A percentile compares a stretch with the other conserved stretches of the same genome.
These are phyloP conservation scores for Umbilicus rupestris DNA, from an alignment of 164 flowering plant genomes.

Conservation along the genomic window DNA sequence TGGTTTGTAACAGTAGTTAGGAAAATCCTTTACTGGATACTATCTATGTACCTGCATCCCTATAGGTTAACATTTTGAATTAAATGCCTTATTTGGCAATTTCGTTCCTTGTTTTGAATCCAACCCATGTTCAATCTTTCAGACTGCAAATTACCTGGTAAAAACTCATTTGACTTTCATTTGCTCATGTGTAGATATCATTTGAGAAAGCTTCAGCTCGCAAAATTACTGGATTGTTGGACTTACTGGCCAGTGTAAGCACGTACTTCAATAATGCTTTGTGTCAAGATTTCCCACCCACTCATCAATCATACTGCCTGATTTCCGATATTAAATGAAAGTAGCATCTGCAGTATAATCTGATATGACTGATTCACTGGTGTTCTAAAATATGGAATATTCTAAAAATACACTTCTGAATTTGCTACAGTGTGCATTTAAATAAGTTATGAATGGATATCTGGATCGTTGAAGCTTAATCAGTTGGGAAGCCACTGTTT, in stretches of 20 bases:
- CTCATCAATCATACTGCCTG: background rate
- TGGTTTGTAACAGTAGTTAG: background rate
- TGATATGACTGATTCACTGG: background rate
- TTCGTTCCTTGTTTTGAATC: background rate
- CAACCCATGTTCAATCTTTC: background rate
- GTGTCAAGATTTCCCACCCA: background rate
- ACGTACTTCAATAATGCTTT: background rate
- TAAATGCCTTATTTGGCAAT: background rate
- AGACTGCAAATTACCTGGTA: background rate
- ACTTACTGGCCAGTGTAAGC: conserved; percentile 50
- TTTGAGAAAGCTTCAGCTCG: conserved; percentile 27
- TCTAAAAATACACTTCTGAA: too few relatives aligned
- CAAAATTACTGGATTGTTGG: conserved; percentile 29
- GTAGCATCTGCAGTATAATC: background rate
- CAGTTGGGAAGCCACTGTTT: background rate
- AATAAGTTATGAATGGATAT: background rate
- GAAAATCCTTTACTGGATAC: background rate
- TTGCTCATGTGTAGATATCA: conserved; percentile 35
- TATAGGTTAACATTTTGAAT: background rate
- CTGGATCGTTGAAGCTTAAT: background rate
- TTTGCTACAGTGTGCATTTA: background rate
- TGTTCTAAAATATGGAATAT: background rate
- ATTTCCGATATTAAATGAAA: background rate
- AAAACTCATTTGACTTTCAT: conserved; percentile 1
- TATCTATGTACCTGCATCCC: too few relatives aligned